Evolutionary conservation across 176 grass and related monocot genomes (phyloP), one percentile per base, ranked within the genome.

Genomic region (Carex cristatella): DNA sequence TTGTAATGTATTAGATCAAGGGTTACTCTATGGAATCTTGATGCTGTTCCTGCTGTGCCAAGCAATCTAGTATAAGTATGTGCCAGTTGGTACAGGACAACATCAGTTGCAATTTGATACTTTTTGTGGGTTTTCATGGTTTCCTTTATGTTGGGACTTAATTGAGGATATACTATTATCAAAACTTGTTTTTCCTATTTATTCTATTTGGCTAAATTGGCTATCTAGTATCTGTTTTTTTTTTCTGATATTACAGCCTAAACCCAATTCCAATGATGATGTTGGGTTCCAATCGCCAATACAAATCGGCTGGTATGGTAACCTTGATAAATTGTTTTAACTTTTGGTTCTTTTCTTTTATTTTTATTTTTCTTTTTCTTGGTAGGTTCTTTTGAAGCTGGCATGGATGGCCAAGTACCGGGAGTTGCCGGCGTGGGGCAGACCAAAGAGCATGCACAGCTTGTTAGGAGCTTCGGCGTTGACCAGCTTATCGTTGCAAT

Each of bases 391-490:
- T 98, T 98, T 88, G 95, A 98, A 89, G 91, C 95, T 77, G 93
- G 95, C 65, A 98, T 98, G 95, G 88, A 89, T 84, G 95, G 95
- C 38, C 49, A 93, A 84, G 81, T 83, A 53, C 81, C 81, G 33
- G 95, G 89, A 84, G 83, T 88, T 42, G 91, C 85, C 81, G 80
- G 83, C 83, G 80, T 95, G 90, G 95, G 95, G 19, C 95, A 98
- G 89, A 98, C 95, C 80, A 98, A 91, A 84, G 95, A 98, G 76
- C 95, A 98, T 86, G 88, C 95, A 56, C 91, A 92, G 84, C 92
- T 98, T 88, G 85, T 95, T 69, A 93, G 92, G 91, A 91, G 91
- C 86, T 98, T 98, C 62, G 95, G 95, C 23, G 91, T 98, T 85
- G 95, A 98, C 69, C 95, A 98, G 83, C 87, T 98, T 61, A 86